Conservation (phyloP, 345 rosid genomes). For the Salix suchowensis region DNA sequence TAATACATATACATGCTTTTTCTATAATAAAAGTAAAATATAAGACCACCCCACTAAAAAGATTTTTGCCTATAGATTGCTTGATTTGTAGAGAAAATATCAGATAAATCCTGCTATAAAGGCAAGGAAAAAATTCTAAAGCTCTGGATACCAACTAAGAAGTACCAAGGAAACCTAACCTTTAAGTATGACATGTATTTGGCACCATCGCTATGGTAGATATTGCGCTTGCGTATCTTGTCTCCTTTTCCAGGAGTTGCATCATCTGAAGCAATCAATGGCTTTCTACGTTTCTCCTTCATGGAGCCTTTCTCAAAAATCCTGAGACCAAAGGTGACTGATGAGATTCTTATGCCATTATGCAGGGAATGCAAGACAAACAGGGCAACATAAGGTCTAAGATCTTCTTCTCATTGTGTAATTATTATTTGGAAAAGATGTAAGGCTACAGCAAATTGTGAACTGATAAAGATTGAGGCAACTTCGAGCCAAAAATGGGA, state of each 20-base stretch:
- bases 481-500: not conserved
- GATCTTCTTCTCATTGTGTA: not conserved
- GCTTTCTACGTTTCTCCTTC: slow-evolving; percentile 40
- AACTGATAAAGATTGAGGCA: not conserved
- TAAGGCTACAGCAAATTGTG: not conserved
- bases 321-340: slow-evolving; percentile 39
- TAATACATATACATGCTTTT: too few relatives aligned
- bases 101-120: not conserved
- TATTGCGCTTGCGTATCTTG: slow-evolving; percentile 43
- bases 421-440: not conserved
- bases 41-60: too few relatives aligned
- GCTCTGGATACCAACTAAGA: slow-evolving; percentile 3
- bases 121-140: not conserved
- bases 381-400: not conserved
- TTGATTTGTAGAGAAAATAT: too few relatives aligned
- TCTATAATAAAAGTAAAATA: too few relatives aligned
- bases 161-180: slow-evolving; percentile 43
- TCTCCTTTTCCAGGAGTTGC: slow-evolving; percentile 43
- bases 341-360: slow-evolving; percentile 12
- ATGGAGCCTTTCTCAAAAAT: slow-evolving; percentile 28
- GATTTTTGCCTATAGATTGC: too few relatives aligned
- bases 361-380: not conserved
- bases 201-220: slow-evolving; percentile 62
- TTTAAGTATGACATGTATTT: slow-evolving; percentile 89
- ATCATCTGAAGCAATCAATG: slow-evolving; percentile 35